Conservation (phyloP, 805 yeast genomes). For the Wickerhamiella kazuoi region DNA sequence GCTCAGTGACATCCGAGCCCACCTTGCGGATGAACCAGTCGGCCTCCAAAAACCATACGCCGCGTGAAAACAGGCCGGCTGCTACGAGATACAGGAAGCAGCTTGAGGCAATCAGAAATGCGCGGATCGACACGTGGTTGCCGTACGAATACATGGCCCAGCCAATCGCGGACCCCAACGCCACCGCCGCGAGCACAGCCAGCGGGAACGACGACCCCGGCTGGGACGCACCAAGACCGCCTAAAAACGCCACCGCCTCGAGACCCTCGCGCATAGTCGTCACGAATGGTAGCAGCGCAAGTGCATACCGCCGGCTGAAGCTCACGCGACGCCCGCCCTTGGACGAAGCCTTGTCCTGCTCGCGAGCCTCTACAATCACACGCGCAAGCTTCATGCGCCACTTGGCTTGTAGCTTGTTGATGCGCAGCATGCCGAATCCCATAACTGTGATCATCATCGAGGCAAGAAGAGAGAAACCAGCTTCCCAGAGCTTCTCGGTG, state of each 20-base stretch:
- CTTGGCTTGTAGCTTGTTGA: conserved; percentile 66
- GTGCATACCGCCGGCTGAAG: conserved; percentile 35
- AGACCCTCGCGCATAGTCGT: conserved; percentile 80
- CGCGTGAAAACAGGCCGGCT: conserved; percentile 71
- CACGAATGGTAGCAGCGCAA: conserved; percentile 63
- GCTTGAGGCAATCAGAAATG: conserved; percentile 56
- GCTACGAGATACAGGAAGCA: conserved; percentile 71
- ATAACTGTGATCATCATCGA: conserved; percentile 63
- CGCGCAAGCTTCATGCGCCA: conserved; percentile 50
- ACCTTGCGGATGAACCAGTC: conserved; percentile 59
- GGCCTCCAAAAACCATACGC: conserved; percentile 78
- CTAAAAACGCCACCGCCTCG: conserved; percentile 81
- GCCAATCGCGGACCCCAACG: conserved; percentile 48
- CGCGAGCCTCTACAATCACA: conserved; percentile 16
- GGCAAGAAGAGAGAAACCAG: conserved; percentile 59
- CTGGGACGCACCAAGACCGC: conserved; percentile 68
- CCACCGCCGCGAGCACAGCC: conserved; percentile 41
- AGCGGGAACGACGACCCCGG: conserved; percentile 48
- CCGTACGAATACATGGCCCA: conserved; percentile 58
- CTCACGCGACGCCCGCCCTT: neutral
- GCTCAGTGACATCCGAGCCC: conserved; percentile 74
- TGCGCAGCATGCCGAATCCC: conserved; percentile 70
- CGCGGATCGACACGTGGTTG: conserved; percentile 54
- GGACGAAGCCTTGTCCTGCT: neutral
- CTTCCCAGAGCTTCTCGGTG: conserved; percentile 84